Base-by-base conservation (phyloP, 306 rosid genomes). In the Mucuna pruriens region DNA sequence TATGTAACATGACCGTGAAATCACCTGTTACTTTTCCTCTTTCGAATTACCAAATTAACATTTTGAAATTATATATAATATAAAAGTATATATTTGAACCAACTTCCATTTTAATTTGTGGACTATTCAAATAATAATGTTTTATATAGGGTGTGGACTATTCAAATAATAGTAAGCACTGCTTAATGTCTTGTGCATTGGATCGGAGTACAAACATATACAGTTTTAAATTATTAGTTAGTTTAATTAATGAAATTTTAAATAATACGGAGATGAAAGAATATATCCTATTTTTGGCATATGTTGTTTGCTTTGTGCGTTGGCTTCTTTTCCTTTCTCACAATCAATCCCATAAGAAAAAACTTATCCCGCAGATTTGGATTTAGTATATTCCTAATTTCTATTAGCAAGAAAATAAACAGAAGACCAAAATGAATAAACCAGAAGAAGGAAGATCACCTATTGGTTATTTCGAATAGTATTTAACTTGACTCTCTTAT, bases 371-470 rank as follows among this genome's bases (percentile, higher is more conserved):
- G 0, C 60, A 6, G 7, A 45, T 39, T 62, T 45, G 62, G 64
- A 62, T 75, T 75, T 48, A 69, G 79, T 33, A 75, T 80, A 80
- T 80, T 58, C 80, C 71, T 66, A 70, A 66, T 74, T 49, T 84
- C 69, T 38, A 17, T 3, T 39, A 46, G 81, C 51, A 73, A 54
- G 75, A 84, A 73, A 61, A 54, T 73, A 39, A 83, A 69, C 17
- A 64, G 8, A 48, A 61, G 46, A 55, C 42, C 38, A 70, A 61
- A 73, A 23, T 34, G 9, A 16, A 5, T 6, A 6, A 40, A 26
- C 9, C 1, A 36, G 55, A 57, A 73, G 51, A 40, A 57, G 55
- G 29, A 39, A 62, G 12, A n/a, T n/a, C n/a, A n/a, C n/a, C n/a
- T n/a, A n/a, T n/a, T n/a, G n/a, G n/a, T n/a, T n/a, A n/a, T n/a